Base-by-base conservation (phyloP, 2,329 filamentous ascomycete genomes). In the Mariannaea sp. region DNA sequence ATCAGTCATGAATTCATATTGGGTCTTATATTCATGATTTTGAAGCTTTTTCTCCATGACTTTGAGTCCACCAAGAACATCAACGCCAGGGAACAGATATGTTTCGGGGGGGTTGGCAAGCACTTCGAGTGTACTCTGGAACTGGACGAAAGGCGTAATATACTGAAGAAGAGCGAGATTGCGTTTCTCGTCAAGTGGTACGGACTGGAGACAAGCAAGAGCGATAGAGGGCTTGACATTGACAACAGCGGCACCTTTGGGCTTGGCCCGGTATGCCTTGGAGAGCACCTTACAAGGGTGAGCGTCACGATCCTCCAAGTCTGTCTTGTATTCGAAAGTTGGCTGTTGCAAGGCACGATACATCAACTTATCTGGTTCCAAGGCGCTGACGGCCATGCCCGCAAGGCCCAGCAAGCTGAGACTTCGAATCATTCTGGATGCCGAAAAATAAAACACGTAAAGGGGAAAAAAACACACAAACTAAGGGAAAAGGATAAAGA, bases 131-230 rank as follows among this genome's bases (percentile, higher is more conserved):
- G 57, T 59, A 5, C 55, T 57, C 13, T 59, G 57, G 42, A 49
- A 59, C 26, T 49, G 39, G 12, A 49, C 19, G 22, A 20, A 35
- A 8, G 62, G 62, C 5, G 49, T 43, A 4, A 65, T 42, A 9
- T 61, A 65, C 17, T 63, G 60, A 3, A 65, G 41, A 10, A 65
- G 32, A 12, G 53, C 56, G 13, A 65, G 58, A 26, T 65, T 52
- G 9, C 62, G 53, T 29, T 63, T 36, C 51, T 64, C 65, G 13
- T 63, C 58, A 13, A 65, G 39, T 16, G 62, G 62, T 26, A 65
- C 62, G 9, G 58, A 61, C 36, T 65, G 65, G 49, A 65, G 62
- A 45, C 62, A 65, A 4, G 59, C 58, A 16, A 65, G 33, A 3
- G 48, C 62, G 2, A 61, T 42, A 10, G 62, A 65, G 1, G 60